Evolutionary conservation across 1,284 basidiomycete species (phyloP), one percentile per base, ranked within the genome.

Genomic region (Ceratorhiza oryzae-sativae): DNA sequence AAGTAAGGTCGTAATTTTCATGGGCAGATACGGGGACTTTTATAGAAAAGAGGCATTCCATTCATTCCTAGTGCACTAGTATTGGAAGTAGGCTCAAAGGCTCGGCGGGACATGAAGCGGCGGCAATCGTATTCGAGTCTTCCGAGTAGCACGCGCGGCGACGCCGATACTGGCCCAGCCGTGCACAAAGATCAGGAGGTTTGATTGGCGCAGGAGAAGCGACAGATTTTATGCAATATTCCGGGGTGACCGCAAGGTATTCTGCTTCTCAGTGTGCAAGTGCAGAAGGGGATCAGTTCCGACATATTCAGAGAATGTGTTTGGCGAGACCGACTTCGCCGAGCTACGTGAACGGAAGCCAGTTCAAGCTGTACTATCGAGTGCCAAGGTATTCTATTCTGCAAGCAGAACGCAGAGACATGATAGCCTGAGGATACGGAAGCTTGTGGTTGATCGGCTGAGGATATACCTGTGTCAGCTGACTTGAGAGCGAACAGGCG

Each of bases 91-190:
- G 59, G 13, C 15, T 15, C 2, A 25, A 32, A 56, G 42, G 27
- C 67, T 71, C 60, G 56, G 67, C 67, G 51, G 36, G 25, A 13
- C 45, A 18, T 10, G 30, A 48, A 60, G 53, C 55, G 49, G 20
- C 55, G 39, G 56, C 41, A 49, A 71, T 71, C 45, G 55, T 10
- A n/a, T 39, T 41, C 62, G 62, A 65, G 39, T 13, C 13, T 39
- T n/a, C 27, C 20, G 56, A 5, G n/a, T 15, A 27, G 56, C 56
- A 46, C 45, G 56, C 60, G 67, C 41, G 13, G 18, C 34, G 34
- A 34, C 27, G 55, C 9, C n/a, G 30, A 45, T 42, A 2, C 45
- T 4, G 3, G 27, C 27, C 23, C 12, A n/a, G 39, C 6, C 23
- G 34, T 41, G 34, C 3, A 34, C 6, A 23, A 55, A 41, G 55